Conservation (phyloP, 2,329 filamentous ascomycete genomes). For the Purpureocillium lavendulum region DNA sequence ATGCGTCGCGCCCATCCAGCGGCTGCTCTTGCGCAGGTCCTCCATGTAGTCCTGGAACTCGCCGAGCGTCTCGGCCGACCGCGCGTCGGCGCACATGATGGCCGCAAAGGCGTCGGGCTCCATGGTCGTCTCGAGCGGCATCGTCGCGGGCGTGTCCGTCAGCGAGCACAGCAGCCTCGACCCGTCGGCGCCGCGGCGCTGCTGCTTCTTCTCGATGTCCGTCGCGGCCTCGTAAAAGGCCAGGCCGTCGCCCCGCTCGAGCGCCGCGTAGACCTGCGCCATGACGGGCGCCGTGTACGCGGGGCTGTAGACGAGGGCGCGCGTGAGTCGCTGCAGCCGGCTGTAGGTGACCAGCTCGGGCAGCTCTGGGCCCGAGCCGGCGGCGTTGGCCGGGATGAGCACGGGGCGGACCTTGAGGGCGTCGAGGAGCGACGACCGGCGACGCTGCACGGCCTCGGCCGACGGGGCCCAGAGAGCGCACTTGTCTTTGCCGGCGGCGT, state of each 20-base stretch:
- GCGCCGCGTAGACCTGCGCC: slow-evolving; percentile 31
- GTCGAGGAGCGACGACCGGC: slow-evolving; percentile 30
- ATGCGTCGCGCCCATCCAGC: slow-evolving; percentile 33
- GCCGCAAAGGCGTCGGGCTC: slow-evolving; percentile 32
- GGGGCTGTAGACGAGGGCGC: slow-evolving; percentile 35
- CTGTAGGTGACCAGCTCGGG: slow-evolving; percentile 43
- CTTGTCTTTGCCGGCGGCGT: slow-evolving; percentile 36
- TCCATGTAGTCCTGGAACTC: slow-evolving; percentile 25
- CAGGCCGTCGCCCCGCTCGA: slow-evolving; percentile 34
- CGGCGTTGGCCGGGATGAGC: slow-evolving; percentile 23
- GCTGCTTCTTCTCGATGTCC: neutral
- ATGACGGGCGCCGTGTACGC: slow-evolving; percentile 30
- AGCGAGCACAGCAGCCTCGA: slow-evolving; percentile 3
- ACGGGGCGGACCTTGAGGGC: slow-evolving; percentile 33
- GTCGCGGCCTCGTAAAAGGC: slow-evolving; percentile 30
- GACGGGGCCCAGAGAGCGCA: slow-evolving; percentile 35
- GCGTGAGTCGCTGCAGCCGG: slow-evolving; percentile 33
- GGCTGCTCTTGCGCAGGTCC: slow-evolving; percentile 26
- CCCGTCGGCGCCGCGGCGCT: neutral
- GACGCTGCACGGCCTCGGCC: slow-evolving; percentile 26
- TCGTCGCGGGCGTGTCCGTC: slow-evolving; percentile 17
- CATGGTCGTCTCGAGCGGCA: slow-evolving; percentile 13
- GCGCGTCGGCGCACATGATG: slow-evolving; percentile 37
- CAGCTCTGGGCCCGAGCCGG: slow-evolving; percentile 24
- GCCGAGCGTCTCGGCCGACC: slow-evolving; percentile 19